Base-by-base conservation (phyloP, 2,329 filamentous ascomycete genomes). In the Colletotrichum sp. region DNA sequence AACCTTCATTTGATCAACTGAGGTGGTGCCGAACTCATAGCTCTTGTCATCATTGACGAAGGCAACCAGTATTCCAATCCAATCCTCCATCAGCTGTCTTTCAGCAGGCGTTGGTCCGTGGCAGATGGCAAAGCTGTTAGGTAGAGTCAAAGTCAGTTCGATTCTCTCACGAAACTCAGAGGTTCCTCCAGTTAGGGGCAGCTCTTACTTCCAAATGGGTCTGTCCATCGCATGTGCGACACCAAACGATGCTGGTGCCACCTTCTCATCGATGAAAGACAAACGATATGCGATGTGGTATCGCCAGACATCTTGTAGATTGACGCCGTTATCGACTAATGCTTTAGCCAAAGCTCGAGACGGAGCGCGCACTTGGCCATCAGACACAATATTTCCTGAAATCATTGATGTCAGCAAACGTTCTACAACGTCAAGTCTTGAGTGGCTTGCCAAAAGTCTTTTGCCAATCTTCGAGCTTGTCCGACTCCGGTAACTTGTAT, bases 231-330 rank as follows among this genome's bases (percentile, higher is more conserved):
- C 84, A 77, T 87, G 85, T 0, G 81, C 79, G 1, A 85, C 83
- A 1, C 84, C 83, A 75, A 81, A 84, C 0, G 80, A 81, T 13
- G 73, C 78, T 0, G 86, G 85, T 2, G 85, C 85, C 5, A 86
- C 76, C 9, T 82, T 82, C 6, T 87, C 83, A 13, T 82, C 81
- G 60, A 87, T 88, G 67, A 87, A 87, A 0, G 84, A 86, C 36
- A 87, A 75, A 5, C 85, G 80, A 62, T 87, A 87, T 2, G 85
- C 82, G 49, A 88, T 84, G n/a, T 82, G 79, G 78, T 87, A 88
- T 18, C 85, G 81, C 86, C 85, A 87, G 15, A 87, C 82, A 73
- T 86, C 81, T 5, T 76, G 59, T 0, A 85, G 52, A 2, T 67
- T 24, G 2, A 86, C 83, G 0, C 85, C 85, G 67, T 87, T 79